These are phyloP conservation scores for Leucocoprinus sp. DNA, from an alignment of 768 basidiomycete species.

Conservation along the genomic window DNA sequence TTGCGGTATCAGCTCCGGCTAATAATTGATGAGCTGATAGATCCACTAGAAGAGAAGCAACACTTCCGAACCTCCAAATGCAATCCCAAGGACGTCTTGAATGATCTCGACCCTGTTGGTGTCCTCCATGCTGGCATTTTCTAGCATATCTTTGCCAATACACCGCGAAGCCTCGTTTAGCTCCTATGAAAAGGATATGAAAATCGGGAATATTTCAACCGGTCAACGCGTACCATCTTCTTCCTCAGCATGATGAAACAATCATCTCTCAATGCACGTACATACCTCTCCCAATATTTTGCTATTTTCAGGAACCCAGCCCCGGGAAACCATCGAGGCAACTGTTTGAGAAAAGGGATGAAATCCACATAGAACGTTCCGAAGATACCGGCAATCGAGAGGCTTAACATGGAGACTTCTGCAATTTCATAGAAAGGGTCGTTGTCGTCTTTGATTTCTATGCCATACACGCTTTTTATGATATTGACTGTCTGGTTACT, in stretches of 20 bases:
- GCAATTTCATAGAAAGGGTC: constrained; percentile 22
- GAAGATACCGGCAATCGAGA: constrained; percentile 19
- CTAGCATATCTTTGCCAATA: constrained; percentile 1
- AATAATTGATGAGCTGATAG: neutral
- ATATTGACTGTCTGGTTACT: constrained; percentile 1
- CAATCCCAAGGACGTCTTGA: constrained; percentile 4
- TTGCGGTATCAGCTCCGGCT: constrained; percentile 10
- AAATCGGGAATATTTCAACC: neutral
- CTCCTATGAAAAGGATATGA: neutral
- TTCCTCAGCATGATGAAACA: constrained; percentile 15
- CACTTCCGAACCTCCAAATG: constrained; percentile 1
- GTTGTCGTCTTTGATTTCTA: constrained; percentile 20
- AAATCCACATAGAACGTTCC: constrained; percentile 28
- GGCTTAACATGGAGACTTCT: constrained; percentile 19
- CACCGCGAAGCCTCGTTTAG: neutral
- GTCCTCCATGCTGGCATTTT: neutral
- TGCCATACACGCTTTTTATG: constrained; percentile 38
- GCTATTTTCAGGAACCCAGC: constrained; percentile 11
- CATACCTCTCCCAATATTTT: constrained; percentile 12
- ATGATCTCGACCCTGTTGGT: neutral
- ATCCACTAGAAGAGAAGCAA: neutral
- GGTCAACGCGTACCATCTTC: constrained; percentile 12
- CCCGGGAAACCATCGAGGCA: constrained; percentile 22
- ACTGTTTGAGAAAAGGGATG: constrained; percentile 18
- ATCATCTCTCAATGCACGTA: constrained; percentile 12